phyloP scores from a whole-genome alignment of 2,329 filamentous ascomycete species.

The Apiospora sp. region DNA sequence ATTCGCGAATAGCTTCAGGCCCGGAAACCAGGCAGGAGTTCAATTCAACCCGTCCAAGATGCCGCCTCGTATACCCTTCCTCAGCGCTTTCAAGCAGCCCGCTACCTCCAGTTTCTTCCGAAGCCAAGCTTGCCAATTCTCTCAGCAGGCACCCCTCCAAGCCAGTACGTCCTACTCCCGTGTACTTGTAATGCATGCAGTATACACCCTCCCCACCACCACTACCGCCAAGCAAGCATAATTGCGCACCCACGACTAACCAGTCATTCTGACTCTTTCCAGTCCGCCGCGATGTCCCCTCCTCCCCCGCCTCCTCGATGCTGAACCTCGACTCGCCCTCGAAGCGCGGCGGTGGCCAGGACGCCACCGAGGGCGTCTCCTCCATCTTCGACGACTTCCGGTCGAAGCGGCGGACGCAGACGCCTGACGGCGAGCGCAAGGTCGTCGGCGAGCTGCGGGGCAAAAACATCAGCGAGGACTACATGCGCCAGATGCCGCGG shows the following conservation, averaged over 20 bases:
- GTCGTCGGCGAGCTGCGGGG: constrained; percentile 49
- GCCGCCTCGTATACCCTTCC: constrained; percentile 49
- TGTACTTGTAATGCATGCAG: neutral
- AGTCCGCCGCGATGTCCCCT: constrained; percentile 34
- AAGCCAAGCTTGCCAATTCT: constrained; percentile 37
- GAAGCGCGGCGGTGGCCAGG: constrained; percentile 1
- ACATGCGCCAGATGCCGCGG: constrained; percentile 71
- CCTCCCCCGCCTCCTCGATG: constrained; percentile 33
- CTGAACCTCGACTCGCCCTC: constrained; percentile 35
- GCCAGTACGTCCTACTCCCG: constrained; percentile 33
- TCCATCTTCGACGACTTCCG: constrained; percentile 31
- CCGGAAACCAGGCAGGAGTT: constrained; percentile 7
- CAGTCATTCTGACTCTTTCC: neutral
- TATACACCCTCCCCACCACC: neutral
- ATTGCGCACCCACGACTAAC: neutral
- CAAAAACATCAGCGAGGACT: constrained; percentile 56
- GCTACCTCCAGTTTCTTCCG: constrained; percentile 28
- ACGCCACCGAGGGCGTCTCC: constrained; percentile 28
- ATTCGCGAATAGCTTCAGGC: constrained; percentile 9
- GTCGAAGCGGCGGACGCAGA: constrained; percentile 22
- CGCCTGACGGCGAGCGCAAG: constrained; percentile 31
- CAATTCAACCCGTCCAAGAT: constrained; percentile 40
- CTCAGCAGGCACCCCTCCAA: constrained; percentile 35
- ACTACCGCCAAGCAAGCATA: neutral
- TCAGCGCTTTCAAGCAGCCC: constrained; percentile 37